phyloP scores from a whole-genome alignment of 495 filamentous ascomycete species.

The Symbiotaphrina buchneri region DNA sequence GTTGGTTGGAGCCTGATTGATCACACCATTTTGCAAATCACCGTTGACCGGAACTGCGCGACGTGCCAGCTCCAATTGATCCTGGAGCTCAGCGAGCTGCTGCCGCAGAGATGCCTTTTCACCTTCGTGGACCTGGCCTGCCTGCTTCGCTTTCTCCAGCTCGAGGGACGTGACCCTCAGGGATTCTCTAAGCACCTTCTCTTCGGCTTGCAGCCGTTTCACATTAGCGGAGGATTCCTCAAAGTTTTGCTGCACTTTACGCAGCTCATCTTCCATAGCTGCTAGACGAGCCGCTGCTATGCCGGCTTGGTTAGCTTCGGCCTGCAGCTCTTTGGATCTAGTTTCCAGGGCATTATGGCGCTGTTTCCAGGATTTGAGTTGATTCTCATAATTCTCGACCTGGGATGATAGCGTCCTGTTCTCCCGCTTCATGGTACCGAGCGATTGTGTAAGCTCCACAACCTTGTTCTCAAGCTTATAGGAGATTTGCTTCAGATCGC shows the following conservation, averaged over 20 bases:
- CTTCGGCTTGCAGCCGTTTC: conserved; percentile 86
- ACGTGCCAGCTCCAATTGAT: conserved; percentile 75
- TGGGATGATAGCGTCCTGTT: conserved; percentile 77
- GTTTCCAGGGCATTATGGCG: conserved; percentile 82
- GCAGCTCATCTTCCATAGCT: conserved; percentile 87
- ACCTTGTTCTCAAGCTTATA: conserved; percentile 99
- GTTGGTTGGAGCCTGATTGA: conserved; percentile 24
- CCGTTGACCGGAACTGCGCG: conserved; percentile 40
- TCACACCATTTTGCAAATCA: conserved; percentile 47
- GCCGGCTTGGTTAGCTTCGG: conserved; percentile 92
- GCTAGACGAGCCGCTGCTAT: conserved; percentile 74
- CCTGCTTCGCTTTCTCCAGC: conserved; percentile 47
- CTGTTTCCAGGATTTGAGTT: conserved; percentile 84
- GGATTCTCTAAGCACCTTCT: conserved; percentile 55
- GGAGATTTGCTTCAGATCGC: conserved; percentile 95
- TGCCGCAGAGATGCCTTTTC: conserved; percentile 70
- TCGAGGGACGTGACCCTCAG: conserved; percentile 55
- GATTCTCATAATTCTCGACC: conserved; percentile 87
- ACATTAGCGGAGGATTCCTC: conserved; percentile 69
- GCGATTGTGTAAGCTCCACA: conserved; percentile 82
- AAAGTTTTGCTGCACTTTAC: conserved; percentile 64
- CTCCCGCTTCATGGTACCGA: conserved; percentile 77
- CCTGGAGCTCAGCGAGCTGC: conserved; percentile 75
- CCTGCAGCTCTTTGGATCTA: conserved; percentile 78
- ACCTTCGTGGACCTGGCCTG: conserved; percentile 46